Evolutionary conservation across 75 land plant species (phyloP), one percentile per base, ranked within the genome.

Genomic region (Selaginella moellendorffii): DNA sequence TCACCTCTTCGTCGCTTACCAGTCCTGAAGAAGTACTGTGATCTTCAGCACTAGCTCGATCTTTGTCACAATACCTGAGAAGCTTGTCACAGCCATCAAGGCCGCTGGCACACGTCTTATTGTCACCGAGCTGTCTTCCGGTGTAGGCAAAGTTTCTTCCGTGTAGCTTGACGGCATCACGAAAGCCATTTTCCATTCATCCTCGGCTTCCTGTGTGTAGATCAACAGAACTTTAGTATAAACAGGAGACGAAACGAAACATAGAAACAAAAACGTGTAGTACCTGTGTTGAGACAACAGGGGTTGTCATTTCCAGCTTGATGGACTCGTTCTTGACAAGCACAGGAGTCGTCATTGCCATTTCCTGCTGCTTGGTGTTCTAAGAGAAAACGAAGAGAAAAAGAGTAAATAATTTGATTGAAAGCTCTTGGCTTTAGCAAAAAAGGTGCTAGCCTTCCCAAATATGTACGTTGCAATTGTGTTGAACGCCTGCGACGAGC

Each of bases 271-370:
- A 0, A 17, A 2, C 24, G 21, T 24, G 18, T n/a, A 42, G 53
- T 63, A 75, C 84, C 76, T 64, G 54, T 71, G 80, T 86, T 17
- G 93, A 81, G 42, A 91, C 68, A 17, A 91, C 97, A 69, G 97
- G 97, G 0, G 97, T 87, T 56, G 97, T 91, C 97, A 87, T 91
- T 25, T 91, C 97, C 97, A 91, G 84, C 65, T 77, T 87, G 65
- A 82, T 88, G 2, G 86, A 84, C 71, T 67, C 74, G 54, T 66
- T 74, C 46, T 71, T 64, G 21, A 72, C 73, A 59, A 77, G 59
- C 65, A 91, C 93, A 31, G 97, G 97, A 14, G 97, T 87, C 5
- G 97, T 87, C 97, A 91, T 91, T 36, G 82, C 81, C 88, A 91
- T 91, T 64, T 79, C 78, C 30, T 81, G 75, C 12, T 31, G 62